A percentile compares a stretch with the other conserved stretches of the same genome.
Conservation (phyloP, 2,329 filamentous ascomycete genomes). For the Exophiala sp. region DNA sequence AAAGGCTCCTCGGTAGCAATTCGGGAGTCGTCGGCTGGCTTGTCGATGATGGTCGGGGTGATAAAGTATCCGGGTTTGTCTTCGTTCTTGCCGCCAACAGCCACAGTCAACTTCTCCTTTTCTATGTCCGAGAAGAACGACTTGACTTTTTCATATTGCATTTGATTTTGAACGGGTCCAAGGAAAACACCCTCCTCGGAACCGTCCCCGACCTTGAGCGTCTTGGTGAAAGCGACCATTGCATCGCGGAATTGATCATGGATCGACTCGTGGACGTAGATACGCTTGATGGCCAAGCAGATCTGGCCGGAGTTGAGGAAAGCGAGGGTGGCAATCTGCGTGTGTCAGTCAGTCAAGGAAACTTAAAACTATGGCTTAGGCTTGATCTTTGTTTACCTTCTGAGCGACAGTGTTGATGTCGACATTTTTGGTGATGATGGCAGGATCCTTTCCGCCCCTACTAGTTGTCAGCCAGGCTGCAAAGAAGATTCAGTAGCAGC, state of each 20-base stretch:
- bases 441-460: conserved; percentile 54
- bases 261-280: conserved; percentile 55
- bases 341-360: background rate
- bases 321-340: conserved; percentile 41
- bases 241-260: conserved; percentile 46
- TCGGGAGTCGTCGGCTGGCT: conserved; percentile 51
- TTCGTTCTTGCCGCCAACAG: conserved; percentile 44
- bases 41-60: conserved; percentile 54
- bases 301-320: conserved; percentile 57
- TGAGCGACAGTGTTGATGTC: conserved; percentile 48
- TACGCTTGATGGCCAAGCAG: conserved; percentile 50
- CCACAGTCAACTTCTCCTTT: conserved; percentile 51
- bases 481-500: too few relatives aligned
- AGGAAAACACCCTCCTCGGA: conserved; percentile 45
- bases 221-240: conserved; percentile 40
- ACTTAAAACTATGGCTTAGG: too few relatives aligned
- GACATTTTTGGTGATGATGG: conserved; percentile 55
- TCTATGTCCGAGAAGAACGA: conserved; percentile 53
- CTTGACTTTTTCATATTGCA: conserved; percentile 59
- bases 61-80: conserved; percentile 48
- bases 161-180: conserved; percentile 60
- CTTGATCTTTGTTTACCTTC: conserved; percentile 34
- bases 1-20: conserved; percentile 58
- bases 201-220: conserved; percentile 32
- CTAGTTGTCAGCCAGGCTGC: conserved; percentile 1